Percentiles rank a stretch among this genome's conserved stretches.
Conservation (phyloP, 202 grass and related monocot species). For the Bolboschoenoplectus hybrid region DNA sequence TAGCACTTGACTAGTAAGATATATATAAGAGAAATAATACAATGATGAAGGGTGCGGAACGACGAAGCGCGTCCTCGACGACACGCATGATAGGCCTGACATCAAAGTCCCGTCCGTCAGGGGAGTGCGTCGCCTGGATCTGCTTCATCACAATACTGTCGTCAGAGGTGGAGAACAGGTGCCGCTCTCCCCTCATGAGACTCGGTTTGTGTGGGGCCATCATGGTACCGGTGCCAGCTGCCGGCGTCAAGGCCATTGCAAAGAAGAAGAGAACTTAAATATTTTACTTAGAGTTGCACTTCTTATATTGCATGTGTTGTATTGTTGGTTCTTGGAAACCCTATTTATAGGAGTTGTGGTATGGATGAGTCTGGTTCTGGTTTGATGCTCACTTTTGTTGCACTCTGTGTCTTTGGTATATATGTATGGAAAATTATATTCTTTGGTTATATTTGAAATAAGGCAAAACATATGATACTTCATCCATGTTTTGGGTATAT, state of each 20-base stretch:
- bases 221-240: not conserved
- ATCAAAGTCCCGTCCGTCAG: conserved; percentile 43
- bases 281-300: conserved; percentile 17
- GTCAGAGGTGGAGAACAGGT: conserved; percentile 47
- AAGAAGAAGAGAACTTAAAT: not conserved
- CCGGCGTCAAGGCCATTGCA: conserved; percentile 35
- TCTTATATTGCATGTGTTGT: not conserved
- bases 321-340: conserved; percentile 17
- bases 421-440: not conserved
- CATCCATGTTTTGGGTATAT: not conserved
- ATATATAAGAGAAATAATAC: conserved; percentile 29
- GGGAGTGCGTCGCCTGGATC: conserved; percentile 43
- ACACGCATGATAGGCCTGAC: conserved; percentile 44
- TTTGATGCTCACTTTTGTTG: conserved; percentile 13
- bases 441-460: not conserved
- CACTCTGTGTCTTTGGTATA: not conserved
- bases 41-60: conserved; percentile 39
- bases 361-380: conserved; percentile 3
- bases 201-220: not conserved
- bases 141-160: conserved; percentile 48
- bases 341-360: conserved; percentile 36
- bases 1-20: not conserved
- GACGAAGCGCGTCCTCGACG: conserved; percentile 44
- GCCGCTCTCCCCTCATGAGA: conserved; percentile 39
- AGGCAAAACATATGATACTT: not conserved